These are phyloP conservation scores for Diaporthe sp. DNA, from an alignment of 2,329 filamentous ascomycete genomes.

Conservation along the genomic window DNA sequence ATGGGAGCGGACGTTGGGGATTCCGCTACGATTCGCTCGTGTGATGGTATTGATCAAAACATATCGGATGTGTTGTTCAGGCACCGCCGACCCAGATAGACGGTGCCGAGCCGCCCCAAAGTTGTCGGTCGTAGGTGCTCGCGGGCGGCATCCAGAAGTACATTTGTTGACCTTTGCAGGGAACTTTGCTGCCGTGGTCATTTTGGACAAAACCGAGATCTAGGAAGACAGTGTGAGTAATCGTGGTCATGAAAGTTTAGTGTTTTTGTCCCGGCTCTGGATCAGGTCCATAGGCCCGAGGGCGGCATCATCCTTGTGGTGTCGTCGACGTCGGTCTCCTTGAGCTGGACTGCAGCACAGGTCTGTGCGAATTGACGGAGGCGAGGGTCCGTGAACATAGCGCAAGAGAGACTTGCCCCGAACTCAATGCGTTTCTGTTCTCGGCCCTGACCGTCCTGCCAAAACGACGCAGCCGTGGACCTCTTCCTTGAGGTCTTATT, in stretches of 20 bases:
- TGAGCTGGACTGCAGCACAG: constrained; percentile 34
- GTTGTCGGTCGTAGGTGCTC: constrained; percentile 28
- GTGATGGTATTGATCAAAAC: not conserved
- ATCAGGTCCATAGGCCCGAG: constrained; percentile 9
- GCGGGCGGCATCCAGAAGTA: constrained; percentile 36
- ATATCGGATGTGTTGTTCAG: not conserved
- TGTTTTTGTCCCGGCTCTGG: not conserved
- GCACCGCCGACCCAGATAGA: constrained; percentile 30
- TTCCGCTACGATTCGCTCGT: not conserved
- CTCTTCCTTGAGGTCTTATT: constrained; percentile 34
- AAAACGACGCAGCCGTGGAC: constrained; percentile 2
- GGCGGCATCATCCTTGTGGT: constrained; percentile 40
- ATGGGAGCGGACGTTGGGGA: not conserved
- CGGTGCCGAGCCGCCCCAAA: constrained; percentile 22
- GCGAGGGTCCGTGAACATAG: constrained; percentile 2
- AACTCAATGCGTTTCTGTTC: constrained; percentile 31
- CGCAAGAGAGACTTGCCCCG: constrained; percentile 38
- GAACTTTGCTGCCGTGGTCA: constrained; percentile 37
- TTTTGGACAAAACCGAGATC: constrained; percentile 35
- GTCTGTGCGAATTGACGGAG: constrained; percentile 15
- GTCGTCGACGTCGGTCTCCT: constrained; percentile 35
- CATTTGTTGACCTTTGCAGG: constrained; percentile 38
- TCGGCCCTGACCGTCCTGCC: constrained; percentile 1
- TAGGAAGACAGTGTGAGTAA: constrained; percentile 36
- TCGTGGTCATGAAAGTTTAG: not conserved